Conservation (phyloP, 192 early-diverging fungal genomes). For the Radiomyces spectabilis region DNA sequence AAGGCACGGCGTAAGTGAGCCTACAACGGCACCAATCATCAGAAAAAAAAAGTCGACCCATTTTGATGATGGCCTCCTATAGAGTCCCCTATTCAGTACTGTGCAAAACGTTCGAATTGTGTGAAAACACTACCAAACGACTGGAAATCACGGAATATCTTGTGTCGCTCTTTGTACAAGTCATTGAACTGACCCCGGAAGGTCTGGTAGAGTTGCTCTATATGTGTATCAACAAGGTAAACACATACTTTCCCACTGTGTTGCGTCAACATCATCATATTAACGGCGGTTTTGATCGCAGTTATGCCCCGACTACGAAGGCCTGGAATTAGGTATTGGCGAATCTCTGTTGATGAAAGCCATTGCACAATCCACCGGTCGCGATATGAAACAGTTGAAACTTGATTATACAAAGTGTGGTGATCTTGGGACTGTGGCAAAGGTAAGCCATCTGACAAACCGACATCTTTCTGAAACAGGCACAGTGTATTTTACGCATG, state of each 20-base stretch:
- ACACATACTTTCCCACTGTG: neutral
- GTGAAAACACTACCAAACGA: conserved; percentile 87
- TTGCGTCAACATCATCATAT: neutral
- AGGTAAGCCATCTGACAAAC: conserved; percentile 35
- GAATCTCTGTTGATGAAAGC: conserved; percentile 91
- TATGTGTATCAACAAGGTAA: conserved; percentile 84
- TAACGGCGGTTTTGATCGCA: conserved; percentile 27
- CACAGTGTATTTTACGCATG: too few species aligned
- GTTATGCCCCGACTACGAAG: conserved; percentile 91
- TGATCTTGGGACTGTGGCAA: conserved; percentile 87
- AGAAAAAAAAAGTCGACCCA: neutral
- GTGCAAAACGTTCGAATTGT: conserved; percentile 84
- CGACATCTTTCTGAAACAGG: too few species aligned
- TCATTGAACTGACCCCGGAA: conserved; percentile 58
- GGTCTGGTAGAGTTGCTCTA: conserved; percentile 74
- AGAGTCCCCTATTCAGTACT: conserved; percentile 78
- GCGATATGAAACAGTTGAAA: conserved; percentile 69
- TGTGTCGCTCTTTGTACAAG: conserved; percentile 58
- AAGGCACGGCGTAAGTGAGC: conserved; percentile 33
- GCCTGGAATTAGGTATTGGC: conserved; percentile 92
- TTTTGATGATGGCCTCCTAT: neutral
- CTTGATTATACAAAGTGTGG: conserved; percentile 68
- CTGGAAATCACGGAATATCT: conserved; percentile 68
- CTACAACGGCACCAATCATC: neutral
- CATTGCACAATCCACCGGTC: conserved; percentile 84